phyloP scores from a whole-genome alignment of 495 filamentous ascomycete genomes.

The Aspergillus panamensis region DNA sequence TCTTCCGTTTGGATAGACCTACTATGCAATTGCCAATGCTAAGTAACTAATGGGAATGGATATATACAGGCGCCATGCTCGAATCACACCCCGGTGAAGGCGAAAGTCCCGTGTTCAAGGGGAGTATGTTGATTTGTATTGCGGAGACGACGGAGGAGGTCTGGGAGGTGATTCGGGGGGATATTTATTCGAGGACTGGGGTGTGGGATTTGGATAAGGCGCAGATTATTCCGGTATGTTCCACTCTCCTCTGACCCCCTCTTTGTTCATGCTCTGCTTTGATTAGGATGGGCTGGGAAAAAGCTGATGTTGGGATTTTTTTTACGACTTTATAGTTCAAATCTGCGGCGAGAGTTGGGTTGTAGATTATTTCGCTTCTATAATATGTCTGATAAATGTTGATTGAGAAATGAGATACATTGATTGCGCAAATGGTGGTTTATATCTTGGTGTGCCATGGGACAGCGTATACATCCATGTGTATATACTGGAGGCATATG shows the following conservation, averaged over 20 bases:
- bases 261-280: background rate
- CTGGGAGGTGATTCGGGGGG: slow-evolving; percentile 59
- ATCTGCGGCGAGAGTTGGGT: slow-evolving; percentile 35
- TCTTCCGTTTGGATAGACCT: background rate
- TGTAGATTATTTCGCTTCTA: slow-evolving; percentile 2
- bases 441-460: background rate
- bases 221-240: slow-evolving; percentile 45
- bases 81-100: slow-evolving; percentile 61
- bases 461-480: background rate
- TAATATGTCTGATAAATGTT: background rate
- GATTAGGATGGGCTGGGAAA: background rate
- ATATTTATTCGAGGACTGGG: slow-evolving; percentile 64
- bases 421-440: background rate
- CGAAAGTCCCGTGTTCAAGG: slow-evolving; percentile 62
- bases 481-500: background rate
- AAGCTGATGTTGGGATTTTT: slow-evolving; percentile 11
- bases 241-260: background rate
- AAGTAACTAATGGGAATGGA: slow-evolving; percentile 3
- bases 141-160: slow-evolving; percentile 68
- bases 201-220: slow-evolving; percentile 87
- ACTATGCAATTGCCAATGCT: background rate
- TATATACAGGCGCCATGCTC: slow-evolving; percentile 60
- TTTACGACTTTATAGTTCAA: slow-evolving; percentile 29
- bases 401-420: background rate
- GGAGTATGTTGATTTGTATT: slow-evolving; percentile 60